Evolutionary conservation across 2,329 filamentous ascomycete species (phyloP), one percentile per base, ranked within the genome.

Genomic region (Fusarium chaquense): DNA sequence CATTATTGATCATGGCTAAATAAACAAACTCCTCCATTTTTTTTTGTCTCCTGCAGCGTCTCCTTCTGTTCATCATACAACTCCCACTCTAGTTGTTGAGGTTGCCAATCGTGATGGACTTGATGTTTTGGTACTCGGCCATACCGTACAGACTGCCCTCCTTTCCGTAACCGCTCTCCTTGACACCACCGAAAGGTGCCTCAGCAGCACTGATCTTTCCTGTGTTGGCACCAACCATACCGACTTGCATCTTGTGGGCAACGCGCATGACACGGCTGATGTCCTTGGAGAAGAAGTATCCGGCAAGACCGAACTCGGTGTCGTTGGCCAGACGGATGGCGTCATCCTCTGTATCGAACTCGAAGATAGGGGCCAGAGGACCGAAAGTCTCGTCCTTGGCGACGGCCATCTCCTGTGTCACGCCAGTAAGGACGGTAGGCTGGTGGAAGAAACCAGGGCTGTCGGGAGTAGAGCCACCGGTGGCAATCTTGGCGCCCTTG

Each of bases 361-460:
- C 65, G 50, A 75, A 74, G 28, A 77, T 43, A 20, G 75, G 69
- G 6, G 74, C 76, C 5, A 78, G 59, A 10, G 77, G 77, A 2
- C 76, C 78, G 40, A 78, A 79, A 13, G 75, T 77, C 72, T 79
- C 78, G 52, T 79, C 76, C 36, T 69, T 70, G 28, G 70, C 73
- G 2, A 78, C 70, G 20, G 62, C 62, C 75, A 78, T 78, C 50
- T 77, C 70, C 59, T 70, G 58, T 44, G 75, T 76, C 20, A 78
- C 73, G 44, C 88, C 89, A 18, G 89, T 87, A 53, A 94, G 85
- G 32, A 94, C 88, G 0, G 92, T 93, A 1, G 90, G 90, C 70
- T 91, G 85, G 80, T 89, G 93, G 83, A 93, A 94, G 79, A 84
- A 40, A 15, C 82, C 79, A 81, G 89, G 55, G 86, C 88, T 76